Conservation (phyloP, 768 basidiomycete genomes). For the Sporobolomyces pararoseus region DNA sequence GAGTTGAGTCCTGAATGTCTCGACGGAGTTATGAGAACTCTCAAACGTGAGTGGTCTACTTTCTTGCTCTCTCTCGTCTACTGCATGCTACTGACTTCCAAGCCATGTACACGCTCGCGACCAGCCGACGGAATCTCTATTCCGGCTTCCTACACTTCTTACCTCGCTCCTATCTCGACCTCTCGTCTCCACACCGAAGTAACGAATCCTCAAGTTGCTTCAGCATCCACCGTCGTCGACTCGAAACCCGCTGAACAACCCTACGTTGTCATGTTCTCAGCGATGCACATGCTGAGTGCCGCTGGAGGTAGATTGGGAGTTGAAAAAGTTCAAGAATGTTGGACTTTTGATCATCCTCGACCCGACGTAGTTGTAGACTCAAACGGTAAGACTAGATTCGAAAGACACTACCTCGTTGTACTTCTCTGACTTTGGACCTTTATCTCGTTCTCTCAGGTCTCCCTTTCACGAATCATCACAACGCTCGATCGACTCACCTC, state of each 20-base stretch:
- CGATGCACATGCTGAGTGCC: constrained; percentile 81
- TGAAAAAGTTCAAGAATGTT: constrained; percentile 75
- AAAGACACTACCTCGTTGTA: too few relatives aligned
- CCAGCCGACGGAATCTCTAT: constrained; percentile 90
- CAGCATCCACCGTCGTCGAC: constrained; percentile 42
- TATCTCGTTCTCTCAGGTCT: too few relatives aligned
- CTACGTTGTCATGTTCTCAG: constrained; percentile 97
- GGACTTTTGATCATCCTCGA: constrained; percentile 94
- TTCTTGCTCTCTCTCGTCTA: too few relatives aligned
- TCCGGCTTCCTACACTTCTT: constrained; percentile 90
- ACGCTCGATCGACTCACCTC: constrained; percentile 77
- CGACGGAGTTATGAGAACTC: constrained; percentile 87
- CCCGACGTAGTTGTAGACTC: constrained; percentile 68
- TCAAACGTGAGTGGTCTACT: constrained; percentile 66
- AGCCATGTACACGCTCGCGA: not conserved
- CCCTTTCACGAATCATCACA: constrained; percentile 93
- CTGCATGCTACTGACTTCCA: not conserved
- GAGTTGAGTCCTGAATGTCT: constrained; percentile 97
- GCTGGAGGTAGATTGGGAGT: constrained; percentile 57
- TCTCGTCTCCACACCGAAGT: constrained; percentile 88
- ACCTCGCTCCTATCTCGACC: constrained; percentile 88
- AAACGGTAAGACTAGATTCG: constrained; percentile 25
- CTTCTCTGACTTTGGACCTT: too few relatives aligned
- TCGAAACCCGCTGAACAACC: constrained; percentile 82
- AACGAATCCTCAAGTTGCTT: constrained; percentile 56